These are phyloP conservation scores for Tylopilus subfusipes DNA, from an alignment of 768 basidiomycete species.

Conservation along the genomic window DNA sequence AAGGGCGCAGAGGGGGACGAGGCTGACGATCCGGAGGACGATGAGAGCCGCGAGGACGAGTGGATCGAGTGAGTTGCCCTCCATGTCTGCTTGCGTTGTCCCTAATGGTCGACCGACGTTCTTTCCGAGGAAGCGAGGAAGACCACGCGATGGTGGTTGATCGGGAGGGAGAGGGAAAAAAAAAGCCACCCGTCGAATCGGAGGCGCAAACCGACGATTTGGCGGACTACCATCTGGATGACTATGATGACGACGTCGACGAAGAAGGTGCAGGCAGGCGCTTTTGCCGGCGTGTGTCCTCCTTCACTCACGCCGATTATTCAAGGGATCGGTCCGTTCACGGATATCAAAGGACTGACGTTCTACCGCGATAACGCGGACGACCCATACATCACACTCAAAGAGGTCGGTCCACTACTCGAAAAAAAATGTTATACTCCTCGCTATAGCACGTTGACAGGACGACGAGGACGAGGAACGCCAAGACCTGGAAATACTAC, in stretches of 20 bases:
- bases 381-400: constrained; percentile 95
- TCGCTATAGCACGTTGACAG: constrained; percentile 10
- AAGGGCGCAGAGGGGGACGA: constrained; percentile 63
- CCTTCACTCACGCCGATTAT: neutral
- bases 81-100: constrained; percentile 5
- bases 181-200: constrained; percentile 19
- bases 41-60: constrained; percentile 46
- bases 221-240: constrained; percentile 83
- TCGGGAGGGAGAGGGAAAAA: constrained; percentile 16
- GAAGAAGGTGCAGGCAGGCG: constrained; percentile 27
- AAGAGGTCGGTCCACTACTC: constrained; percentile 60
- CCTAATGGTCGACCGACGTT: constrained; percentile 9
- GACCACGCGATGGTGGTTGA: constrained; percentile 65
- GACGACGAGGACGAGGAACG: constrained; percentile 61
- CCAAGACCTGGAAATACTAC: constrained; percentile 82
- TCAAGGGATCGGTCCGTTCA: constrained; percentile 75
- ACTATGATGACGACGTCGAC: constrained; percentile 79
- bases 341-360: constrained; percentile 91
- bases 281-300: neutral
- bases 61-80: constrained; percentile 84
- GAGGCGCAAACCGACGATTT: constrained; percentile 59
- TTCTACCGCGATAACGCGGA: constrained; percentile 90
- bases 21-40: constrained; percentile 50
- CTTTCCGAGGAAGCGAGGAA: constrained; percentile 39
- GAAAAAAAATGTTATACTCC: neutral